A percentile compares a stretch with the other conserved stretches of the same genome.
Conservation (phyloP, 2,329 filamentous ascomycete genomes). For the Trichophyton mentagrophytes region DNA sequence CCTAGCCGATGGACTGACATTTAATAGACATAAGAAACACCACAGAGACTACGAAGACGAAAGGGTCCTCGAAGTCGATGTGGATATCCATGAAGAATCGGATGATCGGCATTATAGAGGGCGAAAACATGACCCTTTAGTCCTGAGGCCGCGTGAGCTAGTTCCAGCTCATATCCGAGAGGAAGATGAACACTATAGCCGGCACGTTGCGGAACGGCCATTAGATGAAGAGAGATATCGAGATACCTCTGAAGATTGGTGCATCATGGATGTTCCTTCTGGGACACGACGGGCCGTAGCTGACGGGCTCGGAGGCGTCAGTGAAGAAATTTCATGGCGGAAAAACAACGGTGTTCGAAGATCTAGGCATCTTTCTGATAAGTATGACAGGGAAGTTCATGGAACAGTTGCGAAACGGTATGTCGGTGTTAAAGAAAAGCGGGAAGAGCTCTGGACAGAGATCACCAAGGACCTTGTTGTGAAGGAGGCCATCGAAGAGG, state of each 20-base stretch:
- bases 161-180: conserved; percentile 9
- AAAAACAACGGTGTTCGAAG: conserved; percentile 65
- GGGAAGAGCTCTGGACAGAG: conserved; percentile 79
- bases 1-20: conserved; percentile 16
- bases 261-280: conserved; percentile 70
- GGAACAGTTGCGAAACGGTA: conserved; percentile 35
- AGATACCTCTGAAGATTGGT: conserved; percentile 64
- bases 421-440: conserved; percentile 24
- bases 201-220: conserved; percentile 55
- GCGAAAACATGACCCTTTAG: not conserved
- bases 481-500: conserved; percentile 70
- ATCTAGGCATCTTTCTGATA: conserved; percentile 59
- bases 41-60: conserved; percentile 51
- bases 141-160: conserved; percentile 9
- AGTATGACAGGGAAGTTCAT: conserved; percentile 35
- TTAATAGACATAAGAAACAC: conserved; percentile 29
- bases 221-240: conserved; percentile 61
- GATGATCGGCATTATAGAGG: conserved; percentile 22
- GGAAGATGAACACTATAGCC: conserved; percentile 51
- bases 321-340: conserved; percentile 65
- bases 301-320: conserved; percentile 58
- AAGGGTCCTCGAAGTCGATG: conserved; percentile 38
- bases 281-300: conserved; percentile 71
- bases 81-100: conserved; percentile 27
- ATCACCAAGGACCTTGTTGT: conserved; percentile 86